Evolutionary conservation across 768 basidiomycete species (phyloP).

Genomic region (Kwoniella dejecticola): DNA sequence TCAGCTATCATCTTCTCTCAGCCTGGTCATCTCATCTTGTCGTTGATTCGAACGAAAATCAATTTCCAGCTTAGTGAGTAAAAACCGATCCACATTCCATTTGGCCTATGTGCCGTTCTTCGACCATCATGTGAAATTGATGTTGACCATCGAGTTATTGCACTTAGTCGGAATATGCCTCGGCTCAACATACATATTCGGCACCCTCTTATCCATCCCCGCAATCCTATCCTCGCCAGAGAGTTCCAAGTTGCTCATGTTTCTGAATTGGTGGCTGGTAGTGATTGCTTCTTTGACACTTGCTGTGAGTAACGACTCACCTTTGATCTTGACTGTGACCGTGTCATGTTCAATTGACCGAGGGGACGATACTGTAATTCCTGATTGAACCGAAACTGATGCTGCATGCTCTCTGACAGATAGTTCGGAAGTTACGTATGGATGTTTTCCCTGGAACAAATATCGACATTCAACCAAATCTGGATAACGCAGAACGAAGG

Average conservation of each 20-base stretch:
- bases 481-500: slow-evolving; percentile 59
- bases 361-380: too few relatives aligned
- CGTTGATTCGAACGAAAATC: slow-evolving; percentile 49
- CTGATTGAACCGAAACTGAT: too few relatives aligned
- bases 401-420: fast-evolving
- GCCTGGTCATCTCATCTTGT: slow-evolving; percentile 67
- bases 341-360: too few relatives aligned
- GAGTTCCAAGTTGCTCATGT: not conserved
- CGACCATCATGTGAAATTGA: too few relatives aligned
- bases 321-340: too few relatives aligned
- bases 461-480: slow-evolving; percentile 65
- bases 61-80: slow-evolving; percentile 63
- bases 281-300: slow-evolving; percentile 6
- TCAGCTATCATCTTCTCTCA: slow-evolving; percentile 73
- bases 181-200: slow-evolving; percentile 7
- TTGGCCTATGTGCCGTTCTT: too few relatives aligned
- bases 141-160: too few relatives aligned
- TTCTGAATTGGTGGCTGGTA: slow-evolving; percentile 7
- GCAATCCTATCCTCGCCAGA: slow-evolving; percentile 6
- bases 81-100: slow-evolving; percentile 23
- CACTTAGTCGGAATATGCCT: slow-evolving; percentile 4
- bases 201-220: slow-evolving; percentile 1
- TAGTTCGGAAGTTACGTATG: slow-evolving; percentile 72
- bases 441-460: slow-evolving; percentile 76
- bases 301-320: slow-evolving; percentile 13